A percentile compares a stretch with the other conserved stretches of the same genome.
Evolutionary conservation across 352 stramenopile genomes (phyloP).

Genomic region (Globisporangium takayamanum): DNA sequence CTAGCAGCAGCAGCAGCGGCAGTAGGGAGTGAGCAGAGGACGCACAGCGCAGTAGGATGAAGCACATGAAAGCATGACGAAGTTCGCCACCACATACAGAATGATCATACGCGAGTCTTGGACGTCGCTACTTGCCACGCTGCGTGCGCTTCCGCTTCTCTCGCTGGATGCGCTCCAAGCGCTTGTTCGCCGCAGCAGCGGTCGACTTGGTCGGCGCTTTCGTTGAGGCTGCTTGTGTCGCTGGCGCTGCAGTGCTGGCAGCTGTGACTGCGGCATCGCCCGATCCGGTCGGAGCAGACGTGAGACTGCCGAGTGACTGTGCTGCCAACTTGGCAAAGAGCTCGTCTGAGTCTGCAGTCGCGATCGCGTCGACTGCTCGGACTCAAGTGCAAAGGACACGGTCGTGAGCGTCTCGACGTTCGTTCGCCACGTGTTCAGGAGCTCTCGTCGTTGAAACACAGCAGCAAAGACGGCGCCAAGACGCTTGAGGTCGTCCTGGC

Average conservation of each 20-base stretch:
- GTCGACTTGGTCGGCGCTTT: slow-evolving; percentile 2
- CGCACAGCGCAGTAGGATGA: too few relatives aligned
- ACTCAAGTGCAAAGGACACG: slow-evolving; percentile 7
- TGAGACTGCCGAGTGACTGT: not conserved
- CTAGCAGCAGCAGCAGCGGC: not conserved
- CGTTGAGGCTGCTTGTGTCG: not conserved
- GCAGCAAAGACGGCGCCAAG: slow-evolving; percentile 1
- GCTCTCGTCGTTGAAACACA: slow-evolving; percentile 1
- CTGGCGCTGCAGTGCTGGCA: not conserved
- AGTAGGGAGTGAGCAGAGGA: too few relatives aligned
- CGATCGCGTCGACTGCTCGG: not conserved
- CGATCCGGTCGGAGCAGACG: not conserved
- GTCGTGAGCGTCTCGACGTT: slow-evolving; percentile 2
- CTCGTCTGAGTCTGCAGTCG: slow-evolving; percentile 6
- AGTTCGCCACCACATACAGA: too few relatives aligned
- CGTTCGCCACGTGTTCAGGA: slow-evolving; percentile 1
- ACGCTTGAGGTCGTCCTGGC: not conserved
- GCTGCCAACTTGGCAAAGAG: slow-evolving; percentile 10
- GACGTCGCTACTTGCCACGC: not conserved
- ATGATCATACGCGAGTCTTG: not conserved
- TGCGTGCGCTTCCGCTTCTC: slow-evolving; percentile 13
- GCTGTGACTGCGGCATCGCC: too few relatives aligned
- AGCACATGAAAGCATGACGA: too few relatives aligned
- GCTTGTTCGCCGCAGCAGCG: slow-evolving; percentile 5
- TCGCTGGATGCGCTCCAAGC: slow-evolving; percentile 16